Evolutionary conservation across 129 eudicot genomes (phyloP).

Genomic region (Daucus carota): DH1_v3.0 NC_030386.2:25729001-25729500

Average conservation of each 20-base stretch:
- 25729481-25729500: slow-evolving; percentile 54
- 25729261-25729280: slow-evolving; percentile 47
- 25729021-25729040: slow-evolving; percentile 83
- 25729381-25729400: slow-evolving; percentile 83
- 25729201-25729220: slow-evolving; percentile 70
- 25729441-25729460: slow-evolving; percentile 56
- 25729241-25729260: slow-evolving; percentile 63
- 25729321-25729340: slow-evolving; percentile 37
- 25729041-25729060: slow-evolving; percentile 41
- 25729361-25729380: slow-evolving; percentile 43
- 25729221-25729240: slow-evolving; percentile 65
- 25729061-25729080: slow-evolving; percentile 55
- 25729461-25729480: slow-evolving; percentile 53
- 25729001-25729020: slow-evolving; percentile 41
- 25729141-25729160: not conserved
- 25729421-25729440: slow-evolving; percentile 66
- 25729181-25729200: slow-evolving; percentile 76
- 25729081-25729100: slow-evolving; percentile 38
- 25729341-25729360: slow-evolving; percentile 51
- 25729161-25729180: slow-evolving; percentile 39
- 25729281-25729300: slow-evolving; percentile 38
- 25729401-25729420: slow-evolving; percentile 55
- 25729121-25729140: slow-evolving; percentile 46
- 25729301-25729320: slow-evolving; percentile 20
- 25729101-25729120: slow-evolving; percentile 59